Evolutionary conservation across 306 rosid genomes (phyloP).

Genomic region (Dicorynia guianensis): DNA sequence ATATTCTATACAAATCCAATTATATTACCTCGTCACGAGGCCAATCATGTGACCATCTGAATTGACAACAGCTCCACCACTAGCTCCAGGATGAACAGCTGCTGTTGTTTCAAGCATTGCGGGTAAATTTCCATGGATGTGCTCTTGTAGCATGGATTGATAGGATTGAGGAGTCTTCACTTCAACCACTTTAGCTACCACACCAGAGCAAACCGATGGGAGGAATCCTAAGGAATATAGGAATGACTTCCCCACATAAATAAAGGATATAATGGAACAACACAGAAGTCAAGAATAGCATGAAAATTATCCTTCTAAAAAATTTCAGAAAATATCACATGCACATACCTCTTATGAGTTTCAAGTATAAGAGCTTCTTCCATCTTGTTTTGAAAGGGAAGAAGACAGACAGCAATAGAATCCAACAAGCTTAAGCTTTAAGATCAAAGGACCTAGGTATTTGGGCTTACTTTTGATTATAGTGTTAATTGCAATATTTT

Average conservation of each 20-base stretch:
- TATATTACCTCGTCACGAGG: slow-evolving; percentile 82
- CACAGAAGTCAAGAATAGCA: slow-evolving; percentile 1
- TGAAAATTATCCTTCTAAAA: background rate
- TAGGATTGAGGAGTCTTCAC: slow-evolving; percentile 63
- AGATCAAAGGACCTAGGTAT: background rate
- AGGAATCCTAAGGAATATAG: slow-evolving; percentile 59
- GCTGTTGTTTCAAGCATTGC: slow-evolving; percentile 97
- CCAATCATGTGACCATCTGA: slow-evolving; percentile 92
- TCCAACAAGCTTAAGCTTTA: slow-evolving; percentile 1
- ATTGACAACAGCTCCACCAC: slow-evolving; percentile 95
- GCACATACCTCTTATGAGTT: background rate
- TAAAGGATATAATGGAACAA: slow-evolving; percentile 27
- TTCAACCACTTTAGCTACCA: slow-evolving; percentile 83
- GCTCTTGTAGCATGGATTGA: slow-evolving; percentile 53
- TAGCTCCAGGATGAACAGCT: slow-evolving; percentile 95
- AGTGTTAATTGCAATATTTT: slow-evolving; percentile 6
- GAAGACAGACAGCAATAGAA: background rate
- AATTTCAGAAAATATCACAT: background rate
- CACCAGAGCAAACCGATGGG: slow-evolving; percentile 91
- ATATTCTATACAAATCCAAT: background rate
- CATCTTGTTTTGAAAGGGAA: slow-evolving; percentile 19
- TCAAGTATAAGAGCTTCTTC: slow-evolving; percentile 6
- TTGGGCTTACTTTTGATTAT: background rate
- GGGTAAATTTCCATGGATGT: slow-evolving; percentile 52
- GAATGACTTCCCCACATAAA: slow-evolving; percentile 24